phyloP scores from a whole-genome alignment of 1,139 yeast species.

The Nakaseomyces glabratus region DNA sequence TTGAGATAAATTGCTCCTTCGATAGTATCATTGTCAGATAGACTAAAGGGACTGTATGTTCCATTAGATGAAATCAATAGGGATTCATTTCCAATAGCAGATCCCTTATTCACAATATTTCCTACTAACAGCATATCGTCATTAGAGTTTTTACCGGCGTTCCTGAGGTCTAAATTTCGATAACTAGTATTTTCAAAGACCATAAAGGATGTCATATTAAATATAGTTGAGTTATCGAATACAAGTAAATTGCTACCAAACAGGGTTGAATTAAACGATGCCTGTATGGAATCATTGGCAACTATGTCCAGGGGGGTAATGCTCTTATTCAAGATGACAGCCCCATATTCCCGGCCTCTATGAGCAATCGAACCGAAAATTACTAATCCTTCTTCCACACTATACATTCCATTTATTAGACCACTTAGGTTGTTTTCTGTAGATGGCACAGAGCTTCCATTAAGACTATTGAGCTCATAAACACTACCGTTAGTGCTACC shows the following conservation, averaged over 20 bases:
- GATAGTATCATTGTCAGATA: constrained; percentile 7
- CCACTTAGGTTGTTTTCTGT: constrained; percentile 9
- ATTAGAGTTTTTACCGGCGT: constrained; percentile 26
- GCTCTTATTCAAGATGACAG: constrained; percentile 26
- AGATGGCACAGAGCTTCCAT: background rate
- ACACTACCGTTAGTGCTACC: constrained; percentile 19
- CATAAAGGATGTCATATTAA: background rate
- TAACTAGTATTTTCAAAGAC: background rate
- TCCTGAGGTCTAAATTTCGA: constrained; percentile 16
- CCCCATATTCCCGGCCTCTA: constrained; percentile 11
- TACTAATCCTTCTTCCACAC: constrained; percentile 15
- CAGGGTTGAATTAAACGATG: constrained; percentile 25
- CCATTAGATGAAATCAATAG: constrained; percentile 11
- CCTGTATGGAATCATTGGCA: constrained; percentile 9
- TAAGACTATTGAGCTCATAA: background rate
- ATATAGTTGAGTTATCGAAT: constrained; percentile 11
- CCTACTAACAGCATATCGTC: constrained; percentile 35
- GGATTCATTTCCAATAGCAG: constrained; percentile 8
- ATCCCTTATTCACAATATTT: constrained; percentile 13
- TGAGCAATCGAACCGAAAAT: constrained; percentile 18
- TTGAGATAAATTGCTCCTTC: constrained; percentile 25
- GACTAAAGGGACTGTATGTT: constrained; percentile 11
- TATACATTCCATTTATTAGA: background rate
- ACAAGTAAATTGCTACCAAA: constrained; percentile 20
- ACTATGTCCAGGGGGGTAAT: constrained; percentile 23